Conservation (phyloP, 805 yeast species). For the Ascoidea asiatica region DNA sequence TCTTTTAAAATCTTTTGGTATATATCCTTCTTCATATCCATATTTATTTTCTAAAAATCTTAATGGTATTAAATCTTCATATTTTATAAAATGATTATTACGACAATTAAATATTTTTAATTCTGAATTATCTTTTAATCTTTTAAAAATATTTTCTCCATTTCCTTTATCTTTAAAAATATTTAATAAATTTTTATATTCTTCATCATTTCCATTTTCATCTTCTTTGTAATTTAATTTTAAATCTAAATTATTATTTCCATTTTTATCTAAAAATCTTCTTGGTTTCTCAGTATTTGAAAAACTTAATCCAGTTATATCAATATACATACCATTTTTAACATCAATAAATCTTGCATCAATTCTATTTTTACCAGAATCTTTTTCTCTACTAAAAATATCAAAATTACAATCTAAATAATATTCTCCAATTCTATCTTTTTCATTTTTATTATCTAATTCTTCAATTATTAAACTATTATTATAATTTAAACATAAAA, state of each 20-base stretch:
- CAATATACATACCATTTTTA: constrained; percentile 57
- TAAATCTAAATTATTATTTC: too few relatives aligned
- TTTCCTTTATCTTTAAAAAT: not conserved
- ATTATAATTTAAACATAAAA: constrained; percentile 30
- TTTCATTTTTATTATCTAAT: constrained; percentile 33
- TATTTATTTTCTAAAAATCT: constrained; percentile 7
- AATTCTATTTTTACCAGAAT: constrained; percentile 47
- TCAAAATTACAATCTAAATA: constrained; percentile 31
- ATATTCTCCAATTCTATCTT: constrained; percentile 45
- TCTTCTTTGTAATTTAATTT: too few relatives aligned
- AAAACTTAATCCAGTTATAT: constrained; percentile 50
- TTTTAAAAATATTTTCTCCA: too few relatives aligned
- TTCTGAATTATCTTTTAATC: not conserved
- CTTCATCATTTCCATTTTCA: too few relatives aligned
- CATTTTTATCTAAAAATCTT: too few relatives aligned
- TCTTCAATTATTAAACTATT: constrained; percentile 35
- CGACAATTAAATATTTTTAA: constrained; percentile 32
- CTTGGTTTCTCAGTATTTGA: constrained; percentile 18
- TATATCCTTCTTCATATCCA: too few relatives aligned
- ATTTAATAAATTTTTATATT: too few relatives aligned
- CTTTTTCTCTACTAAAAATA: constrained; percentile 37
- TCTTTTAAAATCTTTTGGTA: not conserved
- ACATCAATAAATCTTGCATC: constrained; percentile 64
- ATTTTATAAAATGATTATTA: constrained; percentile 39
- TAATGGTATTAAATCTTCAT: constrained; percentile 38